A percentile compares a stretch with the other conserved stretches of the same genome.
These are phyloP conservation scores for Neonectria sp. DNA, from an alignment of 2,329 filamentous ascomycete species.

Conservation along the genomic window DNA sequence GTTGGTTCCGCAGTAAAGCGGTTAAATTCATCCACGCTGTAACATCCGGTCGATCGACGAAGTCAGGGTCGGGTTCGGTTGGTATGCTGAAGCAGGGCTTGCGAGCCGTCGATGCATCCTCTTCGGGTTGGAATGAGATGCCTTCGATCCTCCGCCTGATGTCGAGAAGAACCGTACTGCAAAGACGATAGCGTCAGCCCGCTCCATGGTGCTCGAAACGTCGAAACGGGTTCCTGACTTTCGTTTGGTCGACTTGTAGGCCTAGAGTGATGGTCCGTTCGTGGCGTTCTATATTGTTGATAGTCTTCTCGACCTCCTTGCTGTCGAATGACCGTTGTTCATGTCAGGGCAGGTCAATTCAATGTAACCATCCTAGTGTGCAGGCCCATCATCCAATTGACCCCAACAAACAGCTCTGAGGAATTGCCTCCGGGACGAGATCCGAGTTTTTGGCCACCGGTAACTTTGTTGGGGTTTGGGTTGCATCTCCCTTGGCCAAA, in stretches of 20 bases:
- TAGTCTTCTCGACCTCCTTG: conserved; percentile 19
- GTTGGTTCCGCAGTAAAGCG: too few relatives aligned
- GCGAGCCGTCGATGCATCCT: background rate
- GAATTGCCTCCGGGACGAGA: too few relatives aligned
- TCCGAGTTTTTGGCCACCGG: too few relatives aligned
- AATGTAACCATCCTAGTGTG: too few relatives aligned
- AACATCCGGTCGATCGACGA: conserved; percentile 49
- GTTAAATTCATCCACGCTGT: conserved; percentile 45
- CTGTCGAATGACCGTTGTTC: conserved; percentile 30
- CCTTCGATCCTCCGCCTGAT: conserved; percentile 12
- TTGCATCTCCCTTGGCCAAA: too few relatives aligned
- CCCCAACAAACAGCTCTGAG: too few relatives aligned
- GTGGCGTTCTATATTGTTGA: conserved; percentile 19
- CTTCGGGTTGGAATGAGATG: conserved; percentile 1
- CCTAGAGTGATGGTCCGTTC: conserved; percentile 8
- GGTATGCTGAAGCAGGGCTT: conserved; percentile 36
- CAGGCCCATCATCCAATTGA: too few relatives aligned
- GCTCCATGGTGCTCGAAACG: background rate
- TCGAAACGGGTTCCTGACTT: background rate
- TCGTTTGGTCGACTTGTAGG: conserved; percentile 18
- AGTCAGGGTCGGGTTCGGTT: conserved; percentile 51
- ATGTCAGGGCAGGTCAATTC: too few relatives aligned
- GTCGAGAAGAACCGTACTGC: conserved; percentile 18
- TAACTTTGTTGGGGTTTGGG: too few relatives aligned
- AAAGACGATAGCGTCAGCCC: background rate